Evolutionary conservation across 73 alveolate species (phyloP).

Genomic region (Paramecium biaurelia): DNA sequence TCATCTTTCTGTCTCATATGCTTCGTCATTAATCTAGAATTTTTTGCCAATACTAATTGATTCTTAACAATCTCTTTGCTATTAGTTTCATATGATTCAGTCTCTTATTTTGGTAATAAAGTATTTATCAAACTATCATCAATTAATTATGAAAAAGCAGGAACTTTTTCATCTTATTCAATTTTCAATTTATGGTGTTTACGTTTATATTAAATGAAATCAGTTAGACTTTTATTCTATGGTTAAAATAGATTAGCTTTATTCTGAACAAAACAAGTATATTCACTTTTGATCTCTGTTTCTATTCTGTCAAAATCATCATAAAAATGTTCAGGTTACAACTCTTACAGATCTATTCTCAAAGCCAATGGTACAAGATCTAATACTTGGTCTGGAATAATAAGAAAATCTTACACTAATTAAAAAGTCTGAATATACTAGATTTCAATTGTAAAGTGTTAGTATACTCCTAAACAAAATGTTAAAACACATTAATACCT

Average conservation of each 20-base stretch:
- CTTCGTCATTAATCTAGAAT: neutral
- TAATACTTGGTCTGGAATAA: neutral
- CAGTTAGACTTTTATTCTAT: slow-evolving; percentile 14
- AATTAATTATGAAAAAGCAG: neutral
- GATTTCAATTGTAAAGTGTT: neutral
- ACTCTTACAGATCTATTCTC: neutral
- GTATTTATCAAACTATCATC: neutral
- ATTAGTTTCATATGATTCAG: neutral
- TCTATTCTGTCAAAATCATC: slow-evolving; percentile 7
- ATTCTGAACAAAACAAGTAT: neutral
- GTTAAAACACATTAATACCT: neutral
- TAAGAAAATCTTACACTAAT: neutral
- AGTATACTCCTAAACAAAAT: neutral
- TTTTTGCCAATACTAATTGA: neutral
- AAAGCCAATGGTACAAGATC: slow-evolving; percentile 16
- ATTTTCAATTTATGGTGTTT: neutral
- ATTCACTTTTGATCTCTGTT: neutral
- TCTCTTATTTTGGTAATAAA: neutral
- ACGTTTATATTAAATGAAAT: neutral
- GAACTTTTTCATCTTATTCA: neutral
- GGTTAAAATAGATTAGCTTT: neutral
- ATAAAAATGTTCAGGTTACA: neutral
- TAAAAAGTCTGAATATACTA: neutral
- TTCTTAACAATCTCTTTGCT: neutral
- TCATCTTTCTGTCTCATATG: neutral